These are phyloP conservation scores for Barbatosphaeria neglecta DNA, from an alignment of 495 filamentous ascomycete genomes.

Conservation along the genomic window DNA sequence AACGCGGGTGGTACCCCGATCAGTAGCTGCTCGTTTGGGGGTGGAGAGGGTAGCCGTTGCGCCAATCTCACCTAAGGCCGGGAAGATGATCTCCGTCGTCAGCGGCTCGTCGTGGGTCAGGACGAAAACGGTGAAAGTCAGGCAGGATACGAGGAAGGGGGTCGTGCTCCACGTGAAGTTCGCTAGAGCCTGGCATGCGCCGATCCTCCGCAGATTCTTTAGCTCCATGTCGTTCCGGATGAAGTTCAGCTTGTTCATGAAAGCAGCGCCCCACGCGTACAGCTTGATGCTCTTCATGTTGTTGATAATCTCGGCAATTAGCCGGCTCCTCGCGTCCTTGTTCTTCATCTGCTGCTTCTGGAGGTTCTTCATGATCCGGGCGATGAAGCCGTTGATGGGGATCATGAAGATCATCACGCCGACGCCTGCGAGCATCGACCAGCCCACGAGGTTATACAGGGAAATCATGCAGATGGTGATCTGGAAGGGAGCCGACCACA, in stretches of 20 bases:
- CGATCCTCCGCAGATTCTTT: conserved; percentile 91
- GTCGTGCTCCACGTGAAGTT: conserved; percentile 99
- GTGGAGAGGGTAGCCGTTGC: conserved; percentile 4
- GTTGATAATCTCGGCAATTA: conserved; percentile 97
- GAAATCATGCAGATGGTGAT: conserved; percentile 91
- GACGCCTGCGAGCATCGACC: conserved; percentile 93
- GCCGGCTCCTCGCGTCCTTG: conserved; percentile 83
- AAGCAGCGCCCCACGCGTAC: conserved; percentile 93
- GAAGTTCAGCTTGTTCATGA: conserved; percentile 92
- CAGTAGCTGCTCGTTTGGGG: background rate
- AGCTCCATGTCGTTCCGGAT: conserved; percentile 93
- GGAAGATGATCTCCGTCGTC: conserved; percentile 92
- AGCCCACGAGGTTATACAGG: conserved; percentile 84
- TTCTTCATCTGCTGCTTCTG: conserved; percentile 99
- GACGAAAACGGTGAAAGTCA: conserved; percentile 91
- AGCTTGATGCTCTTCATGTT: conserved; percentile 99
- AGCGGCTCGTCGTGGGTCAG: conserved; percentile 67
- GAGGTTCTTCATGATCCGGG: conserved; percentile 81
- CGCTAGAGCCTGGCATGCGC: conserved; percentile 81
- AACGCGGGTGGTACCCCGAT: background rate
- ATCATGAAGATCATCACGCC: conserved; percentile 97
- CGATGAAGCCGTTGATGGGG: conserved; percentile 88
- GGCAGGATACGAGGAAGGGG: conserved; percentile 95
- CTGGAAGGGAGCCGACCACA: conserved; percentile 95
- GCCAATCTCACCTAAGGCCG: conserved; percentile 48